Evolutionary conservation across 1,284 basidiomycete genomes (phyloP).

Genomic region (Irpex sp.): DNA sequence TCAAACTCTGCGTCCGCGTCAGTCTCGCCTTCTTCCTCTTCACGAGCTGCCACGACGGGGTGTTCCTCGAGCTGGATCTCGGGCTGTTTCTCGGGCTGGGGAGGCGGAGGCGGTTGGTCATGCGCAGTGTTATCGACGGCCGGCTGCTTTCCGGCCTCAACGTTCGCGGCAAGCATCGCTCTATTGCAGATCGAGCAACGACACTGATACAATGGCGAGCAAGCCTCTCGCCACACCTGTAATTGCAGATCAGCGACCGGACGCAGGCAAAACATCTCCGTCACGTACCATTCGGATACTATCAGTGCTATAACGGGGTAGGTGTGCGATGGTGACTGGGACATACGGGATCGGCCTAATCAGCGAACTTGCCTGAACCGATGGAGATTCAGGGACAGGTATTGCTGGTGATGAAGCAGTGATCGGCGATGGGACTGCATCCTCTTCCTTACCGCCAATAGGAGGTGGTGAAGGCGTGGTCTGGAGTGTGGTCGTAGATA

Average conservation of each 20-base stretch:
- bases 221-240: slow-evolving; percentile 72
- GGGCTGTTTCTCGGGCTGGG: slow-evolving; percentile 11
- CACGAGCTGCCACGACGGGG: slow-evolving; percentile 5
- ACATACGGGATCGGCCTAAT: slow-evolving; percentile 65
- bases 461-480: slow-evolving; percentile 75
- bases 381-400: slow-evolving; percentile 52
- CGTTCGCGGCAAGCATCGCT: slow-evolving; percentile 44
- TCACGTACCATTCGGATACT: slow-evolving; percentile 51
- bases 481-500: slow-evolving; percentile 69
- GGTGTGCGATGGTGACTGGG: slow-evolving; percentile 52
- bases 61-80: slow-evolving; percentile 16
- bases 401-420: slow-evolving; percentile 19
- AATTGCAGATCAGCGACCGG: slow-evolving; percentile 3
- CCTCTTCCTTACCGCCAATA: slow-evolving; percentile 34
- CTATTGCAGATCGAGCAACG: slow-evolving; percentile 68
- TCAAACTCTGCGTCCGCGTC: slow-evolving; percentile 18
- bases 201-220: slow-evolving; percentile 66
- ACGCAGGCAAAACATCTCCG: not conserved
- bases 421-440: slow-evolving; percentile 24
- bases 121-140: slow-evolving; percentile 13
- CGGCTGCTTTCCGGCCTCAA: slow-evolving; percentile 28
- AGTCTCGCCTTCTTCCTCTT: slow-evolving; percentile 22
- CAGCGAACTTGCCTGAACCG: slow-evolving; percentile 52
- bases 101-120: slow-evolving; percentile 12
- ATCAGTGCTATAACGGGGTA: slow-evolving; percentile 60